Percentiles rank a stretch among this genome's conserved stretches.
These are phyloP conservation scores for Ephemerocybe angulata DNA, from an alignment of 768 basidiomycete genomes.

Conservation along the genomic window DNA sequence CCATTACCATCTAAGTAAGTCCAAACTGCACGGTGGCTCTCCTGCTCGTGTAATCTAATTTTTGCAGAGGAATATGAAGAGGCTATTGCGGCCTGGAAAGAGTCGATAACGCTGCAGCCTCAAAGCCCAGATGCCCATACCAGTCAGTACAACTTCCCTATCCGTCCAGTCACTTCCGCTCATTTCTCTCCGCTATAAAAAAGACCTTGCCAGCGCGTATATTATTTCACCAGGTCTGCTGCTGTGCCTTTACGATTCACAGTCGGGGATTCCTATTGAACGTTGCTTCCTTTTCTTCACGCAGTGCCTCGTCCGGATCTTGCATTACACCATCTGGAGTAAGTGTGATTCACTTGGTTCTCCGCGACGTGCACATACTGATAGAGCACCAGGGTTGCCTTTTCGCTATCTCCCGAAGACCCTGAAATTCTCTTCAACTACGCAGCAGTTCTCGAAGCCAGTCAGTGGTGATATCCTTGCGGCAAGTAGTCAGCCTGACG, in stretches of 20 bases:
- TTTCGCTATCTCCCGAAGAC: conserved; percentile 82
- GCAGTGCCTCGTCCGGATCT: conserved; percentile 78
- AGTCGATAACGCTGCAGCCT: conserved; percentile 76
- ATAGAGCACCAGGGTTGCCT: conserved; percentile 60
- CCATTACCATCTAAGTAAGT: conserved; percentile 81
- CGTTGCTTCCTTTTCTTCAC: conserved; percentile 12
- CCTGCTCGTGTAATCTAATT: conserved; percentile 6
- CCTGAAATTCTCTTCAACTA: conserved; percentile 91
- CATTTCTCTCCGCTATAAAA: conserved; percentile 31
- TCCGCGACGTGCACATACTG: conserved; percentile 21
- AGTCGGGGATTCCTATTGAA: conserved; percentile 4
- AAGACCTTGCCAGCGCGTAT: conserved; percentile 88
- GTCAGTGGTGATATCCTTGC: conserved; percentile 41
- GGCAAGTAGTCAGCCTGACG: conserved; percentile 28
- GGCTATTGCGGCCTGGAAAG: conserved; percentile 83
- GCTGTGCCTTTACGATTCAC: background rate
- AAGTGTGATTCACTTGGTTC: conserved; percentile 26
- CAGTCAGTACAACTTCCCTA: conserved; percentile 46
- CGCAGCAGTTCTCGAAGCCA: conserved; percentile 86
- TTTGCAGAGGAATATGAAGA: conserved; percentile 79
- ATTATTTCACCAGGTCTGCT: conserved; percentile 60
- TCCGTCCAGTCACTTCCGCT: background rate
- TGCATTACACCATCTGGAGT: conserved; percentile 81
- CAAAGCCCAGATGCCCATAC: conserved; percentile 85
- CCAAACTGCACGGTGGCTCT: background rate